Evolutionary conservation across 2,329 filamentous ascomycete genomes (phyloP).

Genomic region (Exophiala phaeomuriformis): DNA sequence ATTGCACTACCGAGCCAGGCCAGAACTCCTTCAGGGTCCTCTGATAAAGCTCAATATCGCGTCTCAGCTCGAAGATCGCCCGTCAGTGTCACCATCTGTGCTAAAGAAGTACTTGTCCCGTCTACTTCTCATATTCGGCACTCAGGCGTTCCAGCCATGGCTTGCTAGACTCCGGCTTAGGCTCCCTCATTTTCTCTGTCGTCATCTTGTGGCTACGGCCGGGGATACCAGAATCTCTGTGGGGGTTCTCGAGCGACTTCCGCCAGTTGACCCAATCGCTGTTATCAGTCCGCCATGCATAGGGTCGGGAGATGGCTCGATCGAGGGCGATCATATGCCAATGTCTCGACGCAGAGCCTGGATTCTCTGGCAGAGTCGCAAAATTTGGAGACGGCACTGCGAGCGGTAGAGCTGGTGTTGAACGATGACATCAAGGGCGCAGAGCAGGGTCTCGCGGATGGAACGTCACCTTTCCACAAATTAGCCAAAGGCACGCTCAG

Average conservation of each 20-base stretch:
- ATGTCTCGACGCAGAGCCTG: conserved; percentile 47
- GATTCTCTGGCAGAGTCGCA: conserved; percentile 52
- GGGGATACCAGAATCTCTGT: too few relatives aligned
- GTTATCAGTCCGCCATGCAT: conserved; percentile 8
- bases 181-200: background rate
- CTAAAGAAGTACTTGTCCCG: too few relatives aligned
- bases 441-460: conserved; percentile 62
- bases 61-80: too few relatives aligned
- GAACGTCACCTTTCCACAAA: conserved; percentile 79
- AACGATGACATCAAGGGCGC: conserved; percentile 85
- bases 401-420: conserved; percentile 65
- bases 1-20: background rate
- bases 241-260: background rate
- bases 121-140: background rate
- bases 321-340: conserved; percentile 58
- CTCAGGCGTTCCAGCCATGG: background rate
- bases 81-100: too few relatives aligned
- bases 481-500: conserved; percentile 72
- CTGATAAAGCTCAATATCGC: too few relatives aligned
- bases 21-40: background rate
- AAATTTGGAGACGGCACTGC: conserved; percentile 26
- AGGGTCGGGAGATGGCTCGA: conserved; percentile 48
- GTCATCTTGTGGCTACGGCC: background rate
- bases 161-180: background rate
- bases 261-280: background rate